Evolutionary conservation across 2,329 filamentous ascomycete species (phyloP).

Genomic region (Drechslerella dactyloides): DNA sequence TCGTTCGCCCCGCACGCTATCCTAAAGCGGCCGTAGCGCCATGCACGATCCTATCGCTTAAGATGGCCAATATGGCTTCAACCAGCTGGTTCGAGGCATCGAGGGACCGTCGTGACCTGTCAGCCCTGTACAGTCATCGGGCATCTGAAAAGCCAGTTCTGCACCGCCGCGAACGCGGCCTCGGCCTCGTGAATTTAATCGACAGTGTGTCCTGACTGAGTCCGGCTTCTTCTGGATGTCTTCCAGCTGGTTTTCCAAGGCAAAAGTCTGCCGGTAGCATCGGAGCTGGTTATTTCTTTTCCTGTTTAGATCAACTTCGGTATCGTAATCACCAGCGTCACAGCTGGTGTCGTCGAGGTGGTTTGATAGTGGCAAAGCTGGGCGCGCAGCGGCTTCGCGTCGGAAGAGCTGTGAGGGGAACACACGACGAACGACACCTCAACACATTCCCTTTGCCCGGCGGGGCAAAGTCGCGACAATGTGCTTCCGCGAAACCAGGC

Average conservation of each 20-base stretch:
- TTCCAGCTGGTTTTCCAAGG: neutral
- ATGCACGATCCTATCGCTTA: conserved; percentile 40
- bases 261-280: neutral
- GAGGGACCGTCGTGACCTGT: conserved; percentile 4
- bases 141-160: neutral
- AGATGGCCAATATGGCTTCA: conserved; percentile 1
- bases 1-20: conserved; percentile 4
- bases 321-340: neutral
- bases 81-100: conserved; percentile 1
- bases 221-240: neutral
- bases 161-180: conserved; percentile 1
- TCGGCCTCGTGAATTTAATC: conserved; percentile 2
- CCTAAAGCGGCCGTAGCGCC: conserved; percentile 16
- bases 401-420: conserved; percentile 1
- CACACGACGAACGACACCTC: conserved; percentile 1
- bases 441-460: neutral
- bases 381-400: neutral
- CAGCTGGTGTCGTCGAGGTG: neutral
- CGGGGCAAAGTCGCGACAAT: conserved; percentile 14
- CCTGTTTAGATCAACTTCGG: neutral
- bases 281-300: neutral
- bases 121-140: neutral
- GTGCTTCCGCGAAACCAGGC: conserved; percentile 44
- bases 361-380: neutral
- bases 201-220: conserved; percentile 2